Conservation (phyloP, 208 protist genomes). For the Histomonas meleagridis region DNA sequence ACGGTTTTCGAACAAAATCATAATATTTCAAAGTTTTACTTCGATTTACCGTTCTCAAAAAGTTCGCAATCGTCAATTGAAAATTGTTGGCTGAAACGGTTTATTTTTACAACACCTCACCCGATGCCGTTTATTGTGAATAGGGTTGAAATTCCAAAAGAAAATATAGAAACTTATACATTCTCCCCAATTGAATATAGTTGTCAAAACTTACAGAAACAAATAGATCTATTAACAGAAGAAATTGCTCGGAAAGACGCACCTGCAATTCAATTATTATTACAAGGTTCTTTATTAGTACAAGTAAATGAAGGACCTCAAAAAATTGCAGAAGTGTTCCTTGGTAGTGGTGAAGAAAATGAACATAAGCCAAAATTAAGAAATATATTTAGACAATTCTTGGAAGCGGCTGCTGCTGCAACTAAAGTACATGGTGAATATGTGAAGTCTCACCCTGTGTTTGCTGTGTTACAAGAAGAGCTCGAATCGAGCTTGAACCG, state of each 20-base stretch:
- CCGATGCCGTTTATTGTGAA: not conserved
- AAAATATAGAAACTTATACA: not conserved
- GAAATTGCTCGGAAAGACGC: not conserved
- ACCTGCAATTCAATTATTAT: not conserved
- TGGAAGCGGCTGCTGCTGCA: not conserved
- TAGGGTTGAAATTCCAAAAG: not conserved
- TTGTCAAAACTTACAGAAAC: not conserved
- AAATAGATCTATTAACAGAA: not conserved
- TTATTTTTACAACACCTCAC: not conserved
- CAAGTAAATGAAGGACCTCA: conserved; percentile 29
- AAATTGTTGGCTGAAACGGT: not conserved
- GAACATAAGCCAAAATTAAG: not conserved
- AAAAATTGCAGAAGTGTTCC: not conserved
- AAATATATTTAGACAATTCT: conserved; percentile 22
- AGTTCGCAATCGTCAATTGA: not conserved
- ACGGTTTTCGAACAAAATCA: conserved; percentile 29
- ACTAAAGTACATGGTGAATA: not conserved
- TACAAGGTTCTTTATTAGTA: conserved; percentile 2
- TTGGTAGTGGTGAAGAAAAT: not conserved
- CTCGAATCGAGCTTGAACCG: not conserved
- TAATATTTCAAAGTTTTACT: not conserved
- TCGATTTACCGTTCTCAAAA: conserved; percentile 1
- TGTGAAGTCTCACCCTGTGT: not conserved
- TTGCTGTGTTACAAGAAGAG: not conserved
- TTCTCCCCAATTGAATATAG: not conserved